A percentile compares a stretch with the other conserved stretches of the same genome.
Evolutionary conservation across 208 protist species (phyloP).

Genomic region (Leptomonas seymouri): DNA sequence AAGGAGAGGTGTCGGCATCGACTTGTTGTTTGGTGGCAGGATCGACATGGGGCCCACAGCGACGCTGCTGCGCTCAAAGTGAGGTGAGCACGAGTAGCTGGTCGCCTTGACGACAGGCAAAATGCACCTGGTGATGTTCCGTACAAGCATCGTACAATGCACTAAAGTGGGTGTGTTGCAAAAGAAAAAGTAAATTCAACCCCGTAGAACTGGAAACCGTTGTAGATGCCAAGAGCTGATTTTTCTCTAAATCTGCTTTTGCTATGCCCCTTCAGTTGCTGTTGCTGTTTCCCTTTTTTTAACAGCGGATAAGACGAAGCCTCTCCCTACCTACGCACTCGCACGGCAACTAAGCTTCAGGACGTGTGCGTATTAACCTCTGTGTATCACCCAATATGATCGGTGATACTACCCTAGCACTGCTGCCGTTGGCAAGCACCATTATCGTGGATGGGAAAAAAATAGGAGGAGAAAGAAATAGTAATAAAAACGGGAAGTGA

Average conservation of each 20-base stretch:
- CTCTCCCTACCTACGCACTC: neutral
- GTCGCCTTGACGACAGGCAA: constrained; percentile 62
- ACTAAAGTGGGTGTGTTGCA: neutral
- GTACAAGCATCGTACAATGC: constrained; percentile 23
- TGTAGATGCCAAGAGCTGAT: too few species aligned
- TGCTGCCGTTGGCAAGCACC: neutral
- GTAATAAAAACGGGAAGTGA: neutral
- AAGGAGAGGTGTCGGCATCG: constrained; percentile 78
- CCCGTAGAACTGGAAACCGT: too few species aligned
- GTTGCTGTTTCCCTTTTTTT: too few species aligned
- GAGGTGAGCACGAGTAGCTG: constrained; percentile 38
- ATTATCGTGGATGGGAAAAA: neutral
- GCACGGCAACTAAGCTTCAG: neutral
- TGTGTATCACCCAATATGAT: neutral
- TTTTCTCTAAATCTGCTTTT: too few species aligned
- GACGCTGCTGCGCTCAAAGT: constrained; percentile 20
- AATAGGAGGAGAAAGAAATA: neutral
- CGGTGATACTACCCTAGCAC: neutral
- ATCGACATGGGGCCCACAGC: constrained; percentile 27
- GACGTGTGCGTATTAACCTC: too few species aligned
- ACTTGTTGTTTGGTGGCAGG: constrained; percentile 47
- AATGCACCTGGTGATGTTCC: constrained; percentile 34
- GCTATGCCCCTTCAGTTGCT: too few species aligned
- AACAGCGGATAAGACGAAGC: too few species aligned
- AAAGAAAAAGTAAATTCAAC: constrained; percentile 3